Evolutionary conservation across 1,139 yeast species (phyloP), one percentile per base, ranked within the genome.

Genomic region (Zhuliangozyma parablackwelliae): DNA sequence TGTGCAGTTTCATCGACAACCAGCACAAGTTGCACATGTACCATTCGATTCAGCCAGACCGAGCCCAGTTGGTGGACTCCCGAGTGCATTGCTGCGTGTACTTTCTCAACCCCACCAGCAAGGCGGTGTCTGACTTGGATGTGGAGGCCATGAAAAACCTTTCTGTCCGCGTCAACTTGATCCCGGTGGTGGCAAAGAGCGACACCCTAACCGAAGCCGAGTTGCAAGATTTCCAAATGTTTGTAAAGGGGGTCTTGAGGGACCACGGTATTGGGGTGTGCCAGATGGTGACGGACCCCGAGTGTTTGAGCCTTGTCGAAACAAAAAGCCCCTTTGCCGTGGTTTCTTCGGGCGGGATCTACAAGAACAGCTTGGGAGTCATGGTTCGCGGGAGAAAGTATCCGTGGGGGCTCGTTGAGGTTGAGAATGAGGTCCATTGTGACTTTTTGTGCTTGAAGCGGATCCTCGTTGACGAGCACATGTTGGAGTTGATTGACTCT

Each of bases 371-470:
- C 0, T 53, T 57, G 3, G 78, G 76, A 0, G 46, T 59, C 12
- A 34, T 51, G 2, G 77, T 80, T 3, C 65, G 81, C 42, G 92
- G 88, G 5, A 71, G 95, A 47, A 63, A 68, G 45, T 86, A 84
- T 56, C 67, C 63, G 9, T 86, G 95, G 94, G 95, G 95, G 0
- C 95, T 95, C 0, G 81, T 82, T 5, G 88, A 85, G 45, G 78
- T 82, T 28, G 89, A 82, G 45, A 79, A 85, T 49, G 68, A 68
- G 2, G 50, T 55, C 3, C 85, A 80, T 51, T 80, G 94, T 57
- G 95, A 87, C 52, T 82, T 83, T 47, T 40, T 56, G 7, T 61
- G 61, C 27, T 63, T 87, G 42, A 72, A 80, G 45, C 65, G 69
- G 10, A 53, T 80, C 7, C 52, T 82, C 30, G 61, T 82, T 57